Percentiles rank a stretch among this genome's conserved stretches.
These are phyloP conservation scores for Calocera cornea DNA, from an alignment of 768 basidiomycete species.

Conservation along the genomic window DNA sequence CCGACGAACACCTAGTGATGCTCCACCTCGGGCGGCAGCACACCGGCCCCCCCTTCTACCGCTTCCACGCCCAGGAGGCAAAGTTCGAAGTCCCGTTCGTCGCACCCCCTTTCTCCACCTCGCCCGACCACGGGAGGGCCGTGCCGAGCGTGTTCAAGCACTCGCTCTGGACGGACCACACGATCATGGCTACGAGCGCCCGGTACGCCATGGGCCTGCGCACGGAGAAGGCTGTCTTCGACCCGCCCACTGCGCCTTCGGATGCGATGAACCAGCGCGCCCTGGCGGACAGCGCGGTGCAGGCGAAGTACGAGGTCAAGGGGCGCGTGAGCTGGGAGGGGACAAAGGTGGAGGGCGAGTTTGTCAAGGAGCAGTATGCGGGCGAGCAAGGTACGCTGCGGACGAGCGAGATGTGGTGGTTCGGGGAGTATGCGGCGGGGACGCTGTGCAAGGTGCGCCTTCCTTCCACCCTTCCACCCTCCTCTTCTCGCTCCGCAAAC, in stretches of 20 bases:
- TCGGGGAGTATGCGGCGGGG: background rate
- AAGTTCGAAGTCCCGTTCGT: background rate
- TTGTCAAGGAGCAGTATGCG: background rate
- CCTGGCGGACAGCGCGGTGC: background rate
- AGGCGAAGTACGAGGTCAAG: background rate
- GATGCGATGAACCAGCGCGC: background rate
- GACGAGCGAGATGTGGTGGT: background rate
- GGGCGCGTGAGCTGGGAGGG: background rate
- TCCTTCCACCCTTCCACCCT: too few species aligned
- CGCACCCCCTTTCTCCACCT: background rate
- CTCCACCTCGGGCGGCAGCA: background rate
- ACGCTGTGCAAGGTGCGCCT: background rate
- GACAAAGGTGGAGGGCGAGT: background rate
- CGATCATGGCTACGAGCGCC: background rate
- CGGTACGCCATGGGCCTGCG: background rate
- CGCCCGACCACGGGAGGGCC: background rate
- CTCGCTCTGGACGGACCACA: background rate
- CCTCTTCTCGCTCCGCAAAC: too few species aligned
- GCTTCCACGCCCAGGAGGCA: background rate
- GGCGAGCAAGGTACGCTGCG: background rate
- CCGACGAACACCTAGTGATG: background rate
- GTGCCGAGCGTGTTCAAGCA: background rate
- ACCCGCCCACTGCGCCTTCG: background rate
- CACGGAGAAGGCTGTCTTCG: background rate
- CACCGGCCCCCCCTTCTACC: background rate